Conservation (phyloP, 2,329 filamentous ascomycete species). For the Hymenoscyphus scutula region DNA sequence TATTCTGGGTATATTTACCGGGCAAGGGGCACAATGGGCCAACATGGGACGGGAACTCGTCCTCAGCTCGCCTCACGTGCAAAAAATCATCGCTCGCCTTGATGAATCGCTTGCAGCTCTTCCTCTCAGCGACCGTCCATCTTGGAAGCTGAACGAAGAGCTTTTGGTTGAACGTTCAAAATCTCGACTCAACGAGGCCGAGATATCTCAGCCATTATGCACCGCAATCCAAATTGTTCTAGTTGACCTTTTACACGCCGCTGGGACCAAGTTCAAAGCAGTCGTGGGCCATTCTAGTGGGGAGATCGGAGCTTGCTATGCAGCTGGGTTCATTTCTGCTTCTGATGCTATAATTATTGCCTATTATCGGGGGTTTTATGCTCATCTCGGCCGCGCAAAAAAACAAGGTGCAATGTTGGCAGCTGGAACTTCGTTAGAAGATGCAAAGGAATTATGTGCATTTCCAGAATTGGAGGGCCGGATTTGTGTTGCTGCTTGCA, state of each 20-base stretch:
- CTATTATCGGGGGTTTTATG: slow-evolving; percentile 20
- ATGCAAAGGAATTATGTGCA: slow-evolving; percentile 21
- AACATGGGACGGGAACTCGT: slow-evolving; percentile 21
- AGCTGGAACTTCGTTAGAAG: slow-evolving; percentile 23
- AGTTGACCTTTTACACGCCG: slow-evolving; percentile 42
- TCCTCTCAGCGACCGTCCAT: slow-evolving; percentile 9
- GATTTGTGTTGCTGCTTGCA: slow-evolving; percentile 34
- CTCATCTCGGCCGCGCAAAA: slow-evolving; percentile 15
- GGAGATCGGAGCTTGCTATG: slow-evolving; percentile 37
- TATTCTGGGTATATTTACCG: slow-evolving; percentile 16
- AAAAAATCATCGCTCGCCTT: background rate
- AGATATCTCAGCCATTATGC: slow-evolving; percentile 40
- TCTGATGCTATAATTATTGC: slow-evolving; percentile 33
- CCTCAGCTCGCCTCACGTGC: slow-evolving; percentile 26
- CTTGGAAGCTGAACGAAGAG: slow-evolving; percentile 33
- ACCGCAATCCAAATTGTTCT: slow-evolving; percentile 40
- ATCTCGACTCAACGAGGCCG: slow-evolving; percentile 37
- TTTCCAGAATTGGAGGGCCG: slow-evolving; percentile 14
- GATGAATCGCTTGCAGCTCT: slow-evolving; percentile 6
- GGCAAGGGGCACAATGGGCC: slow-evolving; percentile 21
- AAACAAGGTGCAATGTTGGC: slow-evolving; percentile 31
- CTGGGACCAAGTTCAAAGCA: slow-evolving; percentile 38
- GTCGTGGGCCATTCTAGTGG: slow-evolving; percentile 43
- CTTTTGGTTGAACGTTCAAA: slow-evolving; percentile 32
- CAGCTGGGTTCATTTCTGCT: slow-evolving; percentile 36